Evolutionary conservation across 2,329 filamentous ascomycete species (phyloP), one percentile per base, ranked within the genome.

Genomic region (Sphaceloma murrayae): DNA sequence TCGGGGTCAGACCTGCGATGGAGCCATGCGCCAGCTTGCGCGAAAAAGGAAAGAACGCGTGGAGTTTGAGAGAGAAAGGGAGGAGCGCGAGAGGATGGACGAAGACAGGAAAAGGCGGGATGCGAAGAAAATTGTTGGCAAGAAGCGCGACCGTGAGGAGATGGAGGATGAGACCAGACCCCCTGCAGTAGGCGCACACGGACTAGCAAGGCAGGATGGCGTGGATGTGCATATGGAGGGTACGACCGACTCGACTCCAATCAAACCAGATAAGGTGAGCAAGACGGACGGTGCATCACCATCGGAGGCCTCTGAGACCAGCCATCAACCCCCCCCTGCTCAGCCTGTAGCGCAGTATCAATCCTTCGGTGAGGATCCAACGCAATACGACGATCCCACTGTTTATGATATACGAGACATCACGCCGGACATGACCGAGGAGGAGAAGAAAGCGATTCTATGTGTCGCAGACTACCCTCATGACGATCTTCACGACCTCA

Each of bases 351-450:
- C 76, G 4, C 82, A 88, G 48, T 80, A 80, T 56, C 85, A 94
- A 63, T 57, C 86, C 1, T 96, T 95, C 61, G 89, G 89, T 48
- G 81, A 89, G 29, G 87, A 96, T 58, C 89, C 89, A 0, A 84
- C 86, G 18, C 86, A 80, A n/a, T 94, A 89, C 56, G 71, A 78
- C 53, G 91, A 98, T 58, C 87, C 88, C 1, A 94, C 89, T 26
- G 74, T 95, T 39, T 98, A 98, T 67, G 84, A 98, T 59, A 95
- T 98, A 50, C 80, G 80, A 46, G 72, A 80, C 0, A 72, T 88
- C 17, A 74, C 75, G 1, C 74, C 80, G 1, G 80, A 74, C 51
- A 94, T 94, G 81, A 73, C 78, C 2, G 78, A 87, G 46, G 82
- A 89, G n/a, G 81, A 94, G 56, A 85, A 81, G 61, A 87, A 82